Conservation (phyloP, 1,284 basidiomycete species). For the Violaceomyces palustris region DNA sequence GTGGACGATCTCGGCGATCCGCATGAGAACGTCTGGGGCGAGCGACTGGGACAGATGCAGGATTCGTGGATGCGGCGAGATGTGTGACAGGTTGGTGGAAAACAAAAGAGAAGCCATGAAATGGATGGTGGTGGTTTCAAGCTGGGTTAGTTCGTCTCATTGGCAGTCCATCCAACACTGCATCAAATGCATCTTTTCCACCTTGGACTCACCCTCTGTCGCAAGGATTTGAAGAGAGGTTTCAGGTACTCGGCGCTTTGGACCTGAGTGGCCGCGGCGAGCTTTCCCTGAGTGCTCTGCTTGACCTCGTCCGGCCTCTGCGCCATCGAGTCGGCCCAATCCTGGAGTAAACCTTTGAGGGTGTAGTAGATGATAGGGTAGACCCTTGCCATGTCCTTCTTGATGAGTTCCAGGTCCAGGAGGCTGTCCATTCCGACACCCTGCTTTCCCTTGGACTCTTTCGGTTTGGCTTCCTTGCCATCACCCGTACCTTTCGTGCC, state of each 20-base stretch:
- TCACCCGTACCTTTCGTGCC: slow-evolving; percentile 2
- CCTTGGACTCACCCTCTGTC: slow-evolving; percentile 66
- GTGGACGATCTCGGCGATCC: slow-evolving; percentile 91
- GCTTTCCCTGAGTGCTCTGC: slow-evolving; percentile 80
- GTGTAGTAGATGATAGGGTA: slow-evolving; percentile 98
- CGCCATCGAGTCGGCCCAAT: slow-evolving; percentile 92
- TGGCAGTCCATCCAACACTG: no score
- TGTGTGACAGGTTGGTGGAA: no score
- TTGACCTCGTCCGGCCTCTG: slow-evolving; percentile 74
- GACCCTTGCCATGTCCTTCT: slow-evolving; percentile 87
- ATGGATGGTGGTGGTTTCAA: no score
- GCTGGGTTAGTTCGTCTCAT: no score
- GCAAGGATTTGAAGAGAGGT: slow-evolving; percentile 84
- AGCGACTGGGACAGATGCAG: no score
- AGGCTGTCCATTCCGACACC: slow-evolving; percentile 47
- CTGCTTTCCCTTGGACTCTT: slow-evolving; percentile 10
- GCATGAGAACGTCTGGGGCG: slow-evolving; percentile 75
- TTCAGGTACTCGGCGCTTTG: slow-evolving; percentile 96
- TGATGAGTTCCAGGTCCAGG: slow-evolving; percentile 65
- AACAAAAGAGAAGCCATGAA: no score
- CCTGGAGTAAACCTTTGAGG: slow-evolving; percentile 78
- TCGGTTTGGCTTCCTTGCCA: no score
- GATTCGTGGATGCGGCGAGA: neutral
- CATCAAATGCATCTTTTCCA: no score
- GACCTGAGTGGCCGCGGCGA: slow-evolving; percentile 88